phyloP scores from a whole-genome alignment of 495 filamentous ascomycete species.

The Trypethelium eluteriae region DNA sequence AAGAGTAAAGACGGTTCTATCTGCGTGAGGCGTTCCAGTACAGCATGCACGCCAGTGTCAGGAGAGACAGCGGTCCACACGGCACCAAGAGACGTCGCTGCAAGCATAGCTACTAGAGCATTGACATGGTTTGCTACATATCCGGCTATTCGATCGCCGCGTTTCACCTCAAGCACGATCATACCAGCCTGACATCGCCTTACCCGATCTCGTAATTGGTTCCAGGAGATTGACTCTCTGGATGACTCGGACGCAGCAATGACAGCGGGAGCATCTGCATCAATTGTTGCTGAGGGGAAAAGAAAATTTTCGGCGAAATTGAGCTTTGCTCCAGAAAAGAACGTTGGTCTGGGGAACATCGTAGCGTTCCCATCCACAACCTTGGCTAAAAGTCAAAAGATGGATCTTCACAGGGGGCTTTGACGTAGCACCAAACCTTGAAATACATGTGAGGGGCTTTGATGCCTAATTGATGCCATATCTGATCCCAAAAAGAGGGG shows the following conservation, averaged over 20 bases:
- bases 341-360: slow-evolving; percentile 79
- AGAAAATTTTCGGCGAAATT: slow-evolving; percentile 94
- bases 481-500: slow-evolving; percentile 71
- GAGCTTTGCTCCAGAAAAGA: slow-evolving; percentile 68
- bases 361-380: slow-evolving; percentile 56
- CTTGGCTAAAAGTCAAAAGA: slow-evolving; percentile 36
- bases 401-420: slow-evolving; percentile 1
- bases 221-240: slow-evolving; percentile 68
- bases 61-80: slow-evolving; percentile 86
- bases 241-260: slow-evolving; percentile 67
- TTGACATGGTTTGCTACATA: slow-evolving; percentile 83
- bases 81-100: slow-evolving; percentile 70
- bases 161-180: slow-evolving; percentile 51
- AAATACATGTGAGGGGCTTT: slow-evolving; percentile 56
- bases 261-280: slow-evolving; percentile 53
- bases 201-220: slow-evolving; percentile 68
- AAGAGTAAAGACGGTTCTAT: slow-evolving; percentile 75
- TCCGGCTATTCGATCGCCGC: slow-evolving; percentile 69
- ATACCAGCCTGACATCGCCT: slow-evolving; percentile 63
- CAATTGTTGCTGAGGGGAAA: slow-evolving; percentile 55
- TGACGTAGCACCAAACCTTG: slow-evolving; percentile 39
- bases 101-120: slow-evolving; percentile 79
- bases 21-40: slow-evolving; percentile 75
- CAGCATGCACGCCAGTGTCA: slow-evolving; percentile 70
- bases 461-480: slow-evolving; percentile 75